Base-by-base conservation (phyloP, 2,329 filamentous ascomycete genomes). In the Sphaerostilbella broomeana region DNA sequence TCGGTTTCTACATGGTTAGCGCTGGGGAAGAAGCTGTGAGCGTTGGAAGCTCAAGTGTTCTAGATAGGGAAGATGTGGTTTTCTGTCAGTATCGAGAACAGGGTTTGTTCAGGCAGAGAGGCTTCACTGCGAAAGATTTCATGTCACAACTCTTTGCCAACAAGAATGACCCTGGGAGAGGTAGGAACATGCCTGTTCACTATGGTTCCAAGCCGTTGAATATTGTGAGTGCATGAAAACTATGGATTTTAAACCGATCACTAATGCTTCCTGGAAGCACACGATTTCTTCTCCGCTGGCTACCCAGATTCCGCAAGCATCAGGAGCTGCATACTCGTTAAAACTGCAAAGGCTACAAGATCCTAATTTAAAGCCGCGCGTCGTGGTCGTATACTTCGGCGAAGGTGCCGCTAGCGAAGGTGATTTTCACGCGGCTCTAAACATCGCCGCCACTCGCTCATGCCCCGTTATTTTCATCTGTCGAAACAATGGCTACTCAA, bases 1-100 rank as follows among this genome's bases (percentile, higher is more conserved):
- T 95, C 40, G 89, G 83, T 61, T 98, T 98, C 65, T 98, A 98
- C 64, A 97, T 98, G 86, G 90, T 90, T 55, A 90, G 85, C 25
- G 86, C 88, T 1, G 89, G 89, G 42, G 89, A 95, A 67, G 92
- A 98, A 70, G 92, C 90, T 22, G 88, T 95, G 37, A 86, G 86
- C 29, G 82, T 98, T 3, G 92, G 88, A 2, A 89, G 84, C 2
- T 86, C 89, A 0, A 88, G 86, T 17, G 88, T 86, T 10, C 63
- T 98, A 44, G 72, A 78, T n/a, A 77, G 75, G n/a, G 75, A 83
- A 36, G 92, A 98, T 60, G 86, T 95, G 5, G 76, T 95, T 31
- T 97, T 95, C 58, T 86, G 84, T 44, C 92, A 98, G 60, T 98
- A 98, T 58, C 78, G 92, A 47, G 92, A 98, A 63, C 81, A 90